Evolutionary conservation across 2,329 filamentous ascomycete species (phyloP).

Genomic region (Berkeleyomyces rouxiae): DNA sequence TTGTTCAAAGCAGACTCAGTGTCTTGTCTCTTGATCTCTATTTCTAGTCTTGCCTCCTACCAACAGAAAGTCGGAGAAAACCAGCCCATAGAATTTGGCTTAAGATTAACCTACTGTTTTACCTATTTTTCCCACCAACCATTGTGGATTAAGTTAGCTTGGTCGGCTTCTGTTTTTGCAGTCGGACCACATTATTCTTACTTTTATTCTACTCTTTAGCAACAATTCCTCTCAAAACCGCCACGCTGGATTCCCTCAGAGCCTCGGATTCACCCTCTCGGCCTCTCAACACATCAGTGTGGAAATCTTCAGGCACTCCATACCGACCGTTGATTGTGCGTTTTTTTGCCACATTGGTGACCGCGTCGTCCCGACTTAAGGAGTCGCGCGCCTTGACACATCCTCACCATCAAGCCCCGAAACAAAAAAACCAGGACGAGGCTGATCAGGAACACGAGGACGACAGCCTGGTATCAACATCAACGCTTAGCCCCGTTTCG

Average conservation of each 20-base stretch:
- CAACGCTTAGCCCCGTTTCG: background rate
- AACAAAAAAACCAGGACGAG: background rate
- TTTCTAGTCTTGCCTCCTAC: background rate
- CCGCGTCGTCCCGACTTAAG: constrained; percentile 8
- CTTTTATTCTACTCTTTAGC: background rate
- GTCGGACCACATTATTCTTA: background rate
- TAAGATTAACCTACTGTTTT: background rate
- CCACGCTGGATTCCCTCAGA: constrained; percentile 13
- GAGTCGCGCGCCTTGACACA: constrained; percentile 12
- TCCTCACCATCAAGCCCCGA: constrained; percentile 2
- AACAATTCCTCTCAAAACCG: constrained; percentile 3
- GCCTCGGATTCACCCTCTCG: constrained; percentile 10
- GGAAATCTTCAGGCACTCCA: constrained; percentile 11
- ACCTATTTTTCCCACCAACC: background rate
- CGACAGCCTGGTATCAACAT: background rate
- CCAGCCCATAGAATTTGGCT: background rate
- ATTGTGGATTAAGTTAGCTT: background rate
- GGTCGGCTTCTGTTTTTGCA: background rate
- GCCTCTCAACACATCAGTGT: constrained; percentile 9
- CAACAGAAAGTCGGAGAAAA: background rate
- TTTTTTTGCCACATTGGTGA: constrained; percentile 10
- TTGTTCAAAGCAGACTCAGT: background rate
- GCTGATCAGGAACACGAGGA: background rate
- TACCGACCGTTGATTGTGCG: constrained; percentile 11
- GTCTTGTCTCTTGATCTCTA: background rate